These are phyloP conservation scores for Sporothrix inflata DNA, from an alignment of 2,329 filamentous ascomycete genomes.

Conservation along the genomic window DNA sequence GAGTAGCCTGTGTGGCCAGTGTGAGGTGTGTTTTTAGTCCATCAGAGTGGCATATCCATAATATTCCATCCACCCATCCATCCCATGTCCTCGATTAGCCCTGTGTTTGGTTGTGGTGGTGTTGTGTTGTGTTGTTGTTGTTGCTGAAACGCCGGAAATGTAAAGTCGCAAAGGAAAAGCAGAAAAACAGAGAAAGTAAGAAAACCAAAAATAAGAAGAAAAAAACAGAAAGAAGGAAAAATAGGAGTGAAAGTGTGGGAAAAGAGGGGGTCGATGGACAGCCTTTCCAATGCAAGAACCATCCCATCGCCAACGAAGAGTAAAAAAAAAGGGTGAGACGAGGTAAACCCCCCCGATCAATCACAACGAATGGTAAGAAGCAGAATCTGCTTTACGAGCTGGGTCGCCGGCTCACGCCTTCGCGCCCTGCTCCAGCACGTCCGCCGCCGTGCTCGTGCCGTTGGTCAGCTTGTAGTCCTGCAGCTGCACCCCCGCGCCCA, in stretches of 20 bases:
- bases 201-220: background rate
- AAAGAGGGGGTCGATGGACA: background rate
- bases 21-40: background rate
- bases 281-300: background rate
- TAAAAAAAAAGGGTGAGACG: conserved; percentile 3
- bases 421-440: conserved; percentile 19
- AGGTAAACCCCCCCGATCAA: background rate
- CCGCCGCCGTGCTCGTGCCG: conserved; percentile 1
- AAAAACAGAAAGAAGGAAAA: background rate
- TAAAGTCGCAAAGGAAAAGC: background rate
- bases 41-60: background rate
- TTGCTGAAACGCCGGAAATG: conserved; percentile 12
- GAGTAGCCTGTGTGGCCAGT: background rate
- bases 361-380: background rate
- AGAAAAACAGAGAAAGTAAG: background rate
- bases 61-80: no score
- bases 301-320: conserved; percentile 11
- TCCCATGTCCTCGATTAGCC: background rate
- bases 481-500: conserved; percentile 12
- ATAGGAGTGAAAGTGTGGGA: background rate
- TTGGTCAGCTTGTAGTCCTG: conserved; percentile 27
- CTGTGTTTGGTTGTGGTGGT: background rate
- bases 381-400: no score
- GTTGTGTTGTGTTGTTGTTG: background rate
- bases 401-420: background rate